phyloP scores from a whole-genome alignment of 371 early-diverging fungal species.

The Mortierella sp. region DNA sequence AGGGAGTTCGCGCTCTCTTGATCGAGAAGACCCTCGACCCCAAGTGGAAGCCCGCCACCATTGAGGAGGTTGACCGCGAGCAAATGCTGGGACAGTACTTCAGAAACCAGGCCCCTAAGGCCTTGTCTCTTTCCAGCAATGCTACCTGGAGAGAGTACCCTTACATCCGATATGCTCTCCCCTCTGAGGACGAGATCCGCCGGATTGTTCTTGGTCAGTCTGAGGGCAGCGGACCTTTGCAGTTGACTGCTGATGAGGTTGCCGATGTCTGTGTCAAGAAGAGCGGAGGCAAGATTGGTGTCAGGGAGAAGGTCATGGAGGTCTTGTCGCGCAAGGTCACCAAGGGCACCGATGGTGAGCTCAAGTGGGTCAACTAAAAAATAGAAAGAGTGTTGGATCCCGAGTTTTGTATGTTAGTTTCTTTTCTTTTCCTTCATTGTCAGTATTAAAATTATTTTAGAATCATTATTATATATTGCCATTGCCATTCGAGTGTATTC shows the following conservation, averaged over 20 bases:
- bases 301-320: slow-evolving; percentile 78
- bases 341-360: slow-evolving; percentile 43
- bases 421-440: not conserved
- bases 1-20: slow-evolving; percentile 89
- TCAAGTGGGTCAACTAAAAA: slow-evolving; percentile 63
- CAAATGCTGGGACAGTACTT: slow-evolving; percentile 76
- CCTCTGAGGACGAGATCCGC: slow-evolving; percentile 84
- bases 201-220: slow-evolving; percentile 70
- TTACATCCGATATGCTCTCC: slow-evolving; percentile 80
- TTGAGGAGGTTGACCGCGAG: slow-evolving; percentile 69
- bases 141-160: slow-evolving; percentile 76
- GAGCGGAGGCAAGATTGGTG: slow-evolving; percentile 76
- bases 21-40: slow-evolving; percentile 78
- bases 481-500: not conserved
- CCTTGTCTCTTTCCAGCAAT: slow-evolving; percentile 56
- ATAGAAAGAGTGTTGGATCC: not conserved
- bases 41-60: slow-evolving; percentile 81
- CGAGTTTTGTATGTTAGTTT: slow-evolving; percentile 29
- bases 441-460: slow-evolving; percentile 1
- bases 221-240: slow-evolving; percentile 66
- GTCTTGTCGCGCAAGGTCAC: slow-evolving; percentile 74
- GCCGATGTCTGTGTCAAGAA: slow-evolving; percentile 76
- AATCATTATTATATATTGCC: not conserved
- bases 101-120: slow-evolving; percentile 54
- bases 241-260: slow-evolving; percentile 73